These are phyloP conservation scores for Pelagophyceae sp. DNA, from an alignment of 352 stramenopile species.

Conservation along the genomic window DNA sequence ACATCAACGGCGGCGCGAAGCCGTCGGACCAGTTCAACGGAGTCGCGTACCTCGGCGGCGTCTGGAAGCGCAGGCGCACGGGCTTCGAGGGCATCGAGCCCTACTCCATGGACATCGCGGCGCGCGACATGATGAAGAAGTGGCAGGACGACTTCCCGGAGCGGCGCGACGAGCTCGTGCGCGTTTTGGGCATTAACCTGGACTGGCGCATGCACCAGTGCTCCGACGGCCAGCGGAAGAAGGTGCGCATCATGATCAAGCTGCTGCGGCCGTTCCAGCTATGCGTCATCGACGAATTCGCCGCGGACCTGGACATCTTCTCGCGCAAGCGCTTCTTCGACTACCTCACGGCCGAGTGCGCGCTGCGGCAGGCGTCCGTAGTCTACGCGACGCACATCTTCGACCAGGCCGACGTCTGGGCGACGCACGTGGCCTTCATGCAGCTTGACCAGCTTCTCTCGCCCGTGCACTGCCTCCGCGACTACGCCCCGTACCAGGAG, in stretches of 20 bases:
- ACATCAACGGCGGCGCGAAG: conserved; percentile 26
- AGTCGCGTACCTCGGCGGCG: conserved; percentile 33
- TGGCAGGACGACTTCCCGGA: conserved; percentile 81
- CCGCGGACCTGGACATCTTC: conserved; percentile 8
- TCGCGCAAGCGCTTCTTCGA: background rate
- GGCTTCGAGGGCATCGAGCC: conserved; percentile 38
- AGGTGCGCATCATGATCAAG: conserved; percentile 41
- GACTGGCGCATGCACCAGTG: conserved; percentile 74
- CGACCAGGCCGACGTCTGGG: conserved; percentile 66
- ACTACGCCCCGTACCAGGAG: conserved; percentile 31
- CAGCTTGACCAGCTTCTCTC: conserved; percentile 31
- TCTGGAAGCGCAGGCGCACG: conserved; percentile 36
- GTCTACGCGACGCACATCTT: conserved; percentile 65
- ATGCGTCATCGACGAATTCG: conserved; percentile 24
- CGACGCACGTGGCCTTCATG: conserved; percentile 33
- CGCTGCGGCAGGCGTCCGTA: background rate
- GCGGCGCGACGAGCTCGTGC: conserved; percentile 78
- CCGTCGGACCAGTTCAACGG: conserved; percentile 35
- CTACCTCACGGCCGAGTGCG: background rate
- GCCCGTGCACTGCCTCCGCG: conserved; percentile 29
- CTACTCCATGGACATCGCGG: conserved; percentile 36
- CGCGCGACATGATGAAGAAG: conserved; percentile 85
- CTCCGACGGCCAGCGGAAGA: conserved; percentile 60
- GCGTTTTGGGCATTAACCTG: conserved; percentile 87
- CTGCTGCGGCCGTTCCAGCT: conserved; percentile 33